Percentiles rank a stretch among this genome's conserved stretches.
Evolutionary conservation across 1,284 basidiomycete species (phyloP).

Genomic region (Boletellus deceptivus): DNA sequence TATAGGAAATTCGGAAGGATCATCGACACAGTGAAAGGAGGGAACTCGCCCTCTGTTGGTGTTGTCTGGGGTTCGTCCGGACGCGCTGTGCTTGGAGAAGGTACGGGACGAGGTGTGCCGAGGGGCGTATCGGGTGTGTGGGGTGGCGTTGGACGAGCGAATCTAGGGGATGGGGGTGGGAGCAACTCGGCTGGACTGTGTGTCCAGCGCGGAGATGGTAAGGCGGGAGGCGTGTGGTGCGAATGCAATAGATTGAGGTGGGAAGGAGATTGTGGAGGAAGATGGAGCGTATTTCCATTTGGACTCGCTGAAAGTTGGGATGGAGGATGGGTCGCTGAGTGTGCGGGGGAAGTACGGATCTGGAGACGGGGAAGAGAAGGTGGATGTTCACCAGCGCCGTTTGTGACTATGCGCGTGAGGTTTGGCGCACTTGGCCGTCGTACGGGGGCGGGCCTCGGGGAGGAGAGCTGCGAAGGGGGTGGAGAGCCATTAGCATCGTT

Average conservation of each 20-base stretch:
- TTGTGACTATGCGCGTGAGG: slow-evolving; percentile 51
- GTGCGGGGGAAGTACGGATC: slow-evolving; percentile 55
- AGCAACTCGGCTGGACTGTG: slow-evolving; percentile 31
- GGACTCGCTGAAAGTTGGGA: slow-evolving; percentile 21
- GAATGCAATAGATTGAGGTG: slow-evolving; percentile 58
- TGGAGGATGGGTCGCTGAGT: slow-evolving; percentile 56
- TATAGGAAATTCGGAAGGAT: slow-evolving; percentile 91
- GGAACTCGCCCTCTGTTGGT: slow-evolving; percentile 56
- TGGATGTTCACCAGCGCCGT: slow-evolving; percentile 46
- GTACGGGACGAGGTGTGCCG: slow-evolving; percentile 17
- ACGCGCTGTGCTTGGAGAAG: slow-evolving; percentile 59
- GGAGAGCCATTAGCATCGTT: slow-evolving; percentile 57
- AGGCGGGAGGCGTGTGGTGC: slow-evolving; percentile 51
- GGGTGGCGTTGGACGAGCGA: slow-evolving; percentile 45
- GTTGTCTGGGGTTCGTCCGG: slow-evolving; percentile 51
- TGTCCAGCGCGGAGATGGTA: slow-evolving; percentile 39
- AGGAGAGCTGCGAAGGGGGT: slow-evolving; percentile 59
- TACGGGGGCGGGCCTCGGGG: slow-evolving; percentile 52
- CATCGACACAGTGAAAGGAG: slow-evolving; percentile 74
- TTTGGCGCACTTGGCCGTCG: slow-evolving; percentile 62
- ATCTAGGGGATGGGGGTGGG: slow-evolving; percentile 39
- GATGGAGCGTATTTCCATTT: slow-evolving; percentile 36
- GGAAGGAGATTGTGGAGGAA: slow-evolving; percentile 56
- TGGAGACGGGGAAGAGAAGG: slow-evolving; percentile 52
- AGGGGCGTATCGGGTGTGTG: slow-evolving; percentile 55